Percentiles rank a stretch among this genome's conserved stretches.
Conservation (phyloP, 108 stramenopile species). For the Cyclostephanos invisitatus region DNA sequence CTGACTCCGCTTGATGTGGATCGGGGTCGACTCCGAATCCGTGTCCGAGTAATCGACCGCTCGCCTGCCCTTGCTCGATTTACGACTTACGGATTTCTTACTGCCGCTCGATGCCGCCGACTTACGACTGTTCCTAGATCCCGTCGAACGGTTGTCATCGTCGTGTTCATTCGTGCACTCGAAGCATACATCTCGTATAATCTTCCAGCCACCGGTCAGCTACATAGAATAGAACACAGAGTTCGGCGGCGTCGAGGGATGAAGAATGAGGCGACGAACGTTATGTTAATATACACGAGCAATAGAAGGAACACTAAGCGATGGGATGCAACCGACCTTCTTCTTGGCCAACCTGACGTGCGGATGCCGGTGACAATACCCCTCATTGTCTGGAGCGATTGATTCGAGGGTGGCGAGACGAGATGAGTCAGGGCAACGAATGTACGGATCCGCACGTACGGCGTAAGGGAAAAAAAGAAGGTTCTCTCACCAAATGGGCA, state of each 20-base stretch:
- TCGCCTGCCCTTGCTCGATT: constrained; percentile 11
- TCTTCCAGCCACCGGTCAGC: constrained; percentile 35
- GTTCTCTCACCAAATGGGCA: constrained; percentile 22
- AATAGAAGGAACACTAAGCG: neutral
- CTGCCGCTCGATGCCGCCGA: constrained; percentile 1
- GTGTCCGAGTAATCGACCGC: constrained; percentile 6
- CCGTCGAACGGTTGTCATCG: constrained; percentile 19
- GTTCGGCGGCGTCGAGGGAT: neutral
- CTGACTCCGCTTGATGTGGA: constrained; percentile 10
- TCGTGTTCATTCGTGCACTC: constrained; percentile 31
- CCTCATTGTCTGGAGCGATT: constrained; percentile 12
- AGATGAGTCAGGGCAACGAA: neutral
- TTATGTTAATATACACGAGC: neutral
- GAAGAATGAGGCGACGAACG: neutral
- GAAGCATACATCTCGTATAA: constrained; percentile 34
- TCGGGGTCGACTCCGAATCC: constrained; percentile 14
- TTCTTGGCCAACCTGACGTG: constrained; percentile 34
- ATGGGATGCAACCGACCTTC: constrained; percentile 4
- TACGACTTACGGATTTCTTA: constrained; percentile 1
- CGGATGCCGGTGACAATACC: constrained; percentile 30
- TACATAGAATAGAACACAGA: neutral
- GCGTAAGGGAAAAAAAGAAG: neutral
- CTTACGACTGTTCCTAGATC: constrained; percentile 25
- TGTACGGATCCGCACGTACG: neutral
- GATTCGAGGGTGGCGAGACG: neutral